Conservation (phyloP, 371 early-diverging fungal species). For the Lichtheimia corymbifera region DNA sequence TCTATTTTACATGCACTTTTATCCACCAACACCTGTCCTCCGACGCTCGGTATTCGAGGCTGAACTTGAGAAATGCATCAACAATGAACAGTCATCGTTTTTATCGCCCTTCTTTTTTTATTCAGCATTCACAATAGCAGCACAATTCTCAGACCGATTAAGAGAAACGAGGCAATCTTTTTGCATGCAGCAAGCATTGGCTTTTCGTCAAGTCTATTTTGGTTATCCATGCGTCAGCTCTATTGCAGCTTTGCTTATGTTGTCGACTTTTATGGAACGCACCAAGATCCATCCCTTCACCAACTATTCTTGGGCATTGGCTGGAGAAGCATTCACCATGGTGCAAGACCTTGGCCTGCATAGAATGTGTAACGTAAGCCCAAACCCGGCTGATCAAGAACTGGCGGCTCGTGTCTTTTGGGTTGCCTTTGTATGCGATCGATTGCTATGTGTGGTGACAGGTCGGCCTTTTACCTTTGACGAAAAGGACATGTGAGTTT, state of each 20-base stretch:
- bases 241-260: constrained; percentile 31
- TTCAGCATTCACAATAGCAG: constrained; percentile 42
- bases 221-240: constrained; percentile 35
- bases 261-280: constrained; percentile 35
- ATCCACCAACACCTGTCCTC: constrained; percentile 56
- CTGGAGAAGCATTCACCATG: constrained; percentile 45
- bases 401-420: constrained; percentile 44
- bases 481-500: constrained; percentile 48
- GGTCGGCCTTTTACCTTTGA: constrained; percentile 45
- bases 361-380: constrained; percentile 20
- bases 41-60: constrained; percentile 30
- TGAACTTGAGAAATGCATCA: constrained; percentile 18
- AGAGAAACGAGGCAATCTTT: constrained; percentile 6
- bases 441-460: constrained; percentile 37
- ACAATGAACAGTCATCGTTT: constrained; percentile 12
- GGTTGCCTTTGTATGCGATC: constrained; percentile 41
- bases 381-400: constrained; percentile 20
- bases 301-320: constrained; percentile 36
- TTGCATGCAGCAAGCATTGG: constrained; percentile 22
- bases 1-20: constrained; percentile 54
- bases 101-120: constrained; percentile 45
- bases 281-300: constrained; percentile 20
- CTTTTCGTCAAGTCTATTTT: constrained; percentile 22
- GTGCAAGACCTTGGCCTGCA: constrained; percentile 47
- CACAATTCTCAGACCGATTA: constrained; percentile 29